These are phyloP conservation scores for Populus ilicifolia DNA, from an alignment of 345 rosid species.

Conservation along the genomic window DNA sequence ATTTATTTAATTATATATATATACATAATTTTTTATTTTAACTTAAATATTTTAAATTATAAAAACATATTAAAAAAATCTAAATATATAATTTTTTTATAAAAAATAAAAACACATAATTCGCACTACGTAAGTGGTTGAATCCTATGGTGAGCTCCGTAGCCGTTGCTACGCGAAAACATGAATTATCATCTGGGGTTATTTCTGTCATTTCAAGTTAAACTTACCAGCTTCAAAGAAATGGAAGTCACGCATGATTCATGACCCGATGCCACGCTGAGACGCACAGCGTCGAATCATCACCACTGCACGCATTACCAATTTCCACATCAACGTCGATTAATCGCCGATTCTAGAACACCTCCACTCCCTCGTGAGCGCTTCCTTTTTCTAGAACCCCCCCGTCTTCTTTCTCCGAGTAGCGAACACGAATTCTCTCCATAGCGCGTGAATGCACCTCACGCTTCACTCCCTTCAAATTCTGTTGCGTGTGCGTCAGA, in stretches of 20 bases:
- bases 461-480: neutral
- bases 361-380: neutral
- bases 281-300: slow-evolving; percentile 3
- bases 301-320: neutral
- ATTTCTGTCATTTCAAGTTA: neutral
- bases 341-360: slow-evolving; percentile 3
- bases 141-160: too few species aligned
- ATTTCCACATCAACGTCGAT: neutral
- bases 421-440: neutral
- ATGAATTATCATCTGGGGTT: neutral
- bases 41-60: too few species aligned
- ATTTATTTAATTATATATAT: too few species aligned
- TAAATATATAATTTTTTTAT: too few species aligned
- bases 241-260: slow-evolving; percentile 2
- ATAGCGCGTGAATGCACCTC: neutral
- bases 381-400: neutral
- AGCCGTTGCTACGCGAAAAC: too few species aligned
- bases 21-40: too few species aligned
- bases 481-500: neutral
- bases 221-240: neutral
- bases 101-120: too few species aligned
- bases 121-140: too few species aligned
- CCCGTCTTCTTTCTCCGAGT: neutral
- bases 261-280: slow-evolving; percentile 7
- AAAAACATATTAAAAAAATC: too few species aligned